These are phyloP conservation scores for Aspergillus carbonarius DNA, from an alignment of 2,329 filamentous ascomycete genomes.

Conservation along the genomic window DNA sequence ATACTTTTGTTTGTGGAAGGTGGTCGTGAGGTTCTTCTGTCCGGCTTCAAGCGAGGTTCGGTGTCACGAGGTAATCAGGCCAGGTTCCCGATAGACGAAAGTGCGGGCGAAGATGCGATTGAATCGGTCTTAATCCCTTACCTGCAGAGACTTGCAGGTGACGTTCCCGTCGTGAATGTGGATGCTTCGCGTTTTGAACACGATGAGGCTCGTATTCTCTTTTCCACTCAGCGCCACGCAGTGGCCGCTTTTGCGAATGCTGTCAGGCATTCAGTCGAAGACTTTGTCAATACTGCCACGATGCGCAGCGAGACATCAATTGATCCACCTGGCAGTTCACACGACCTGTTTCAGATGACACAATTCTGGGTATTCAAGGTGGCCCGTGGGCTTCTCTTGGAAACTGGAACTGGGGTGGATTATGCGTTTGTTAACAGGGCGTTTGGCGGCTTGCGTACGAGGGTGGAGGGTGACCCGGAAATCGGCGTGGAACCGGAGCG, in stretches of 20 bases:
- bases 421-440: slow-evolving; percentile 60
- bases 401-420: slow-evolving; percentile 55
- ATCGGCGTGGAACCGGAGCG: slow-evolving; percentile 45
- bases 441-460: slow-evolving; percentile 59
- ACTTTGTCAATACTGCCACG: slow-evolving; percentile 45
- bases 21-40: slow-evolving; percentile 54
- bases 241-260: slow-evolving; percentile 58
- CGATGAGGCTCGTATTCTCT: slow-evolving; percentile 54
- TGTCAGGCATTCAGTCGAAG: slow-evolving; percentile 53
- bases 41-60: slow-evolving; percentile 55
- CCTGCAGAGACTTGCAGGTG: slow-evolving; percentile 53
- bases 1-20: slow-evolving; percentile 63
- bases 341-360: slow-evolving; percentile 34
- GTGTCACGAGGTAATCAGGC: slow-evolving; percentile 40
- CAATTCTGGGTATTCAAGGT: slow-evolving; percentile 62
- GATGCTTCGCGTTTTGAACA: slow-evolving; percentile 59
- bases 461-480: slow-evolving; percentile 37
- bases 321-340: slow-evolving; percentile 26
- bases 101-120: slow-evolving; percentile 53
- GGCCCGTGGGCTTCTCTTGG: slow-evolving; percentile 59
- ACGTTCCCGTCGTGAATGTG: slow-evolving; percentile 54
- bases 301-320: slow-evolving; percentile 18
- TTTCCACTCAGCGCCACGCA: slow-evolving; percentile 54
- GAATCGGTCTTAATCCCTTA: slow-evolving; percentile 61
- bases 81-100: slow-evolving; percentile 54